A percentile compares a stretch with the other conserved stretches of the same genome.
Conservation (phyloP, 2,329 filamentous ascomycete genomes). For the Ophiostoma sp. region DNA sequence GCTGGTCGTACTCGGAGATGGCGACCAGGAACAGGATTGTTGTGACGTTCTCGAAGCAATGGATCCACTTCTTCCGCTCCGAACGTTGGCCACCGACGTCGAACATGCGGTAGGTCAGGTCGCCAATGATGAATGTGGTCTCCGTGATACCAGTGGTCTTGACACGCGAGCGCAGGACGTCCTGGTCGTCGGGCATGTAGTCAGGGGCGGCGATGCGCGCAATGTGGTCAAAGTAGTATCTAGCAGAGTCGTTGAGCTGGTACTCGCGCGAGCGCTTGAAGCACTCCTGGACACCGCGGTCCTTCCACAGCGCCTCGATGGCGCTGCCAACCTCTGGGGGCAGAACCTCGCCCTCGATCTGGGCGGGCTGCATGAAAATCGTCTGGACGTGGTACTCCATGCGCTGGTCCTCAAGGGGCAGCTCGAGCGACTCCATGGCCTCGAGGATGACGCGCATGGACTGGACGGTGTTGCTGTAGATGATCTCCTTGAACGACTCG, state of each 20-base stretch:
- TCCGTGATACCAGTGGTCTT: constrained; percentile 98
- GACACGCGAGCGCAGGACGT: constrained; percentile 90
- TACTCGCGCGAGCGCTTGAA: constrained; percentile 95
- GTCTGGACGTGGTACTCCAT: constrained; percentile 98
- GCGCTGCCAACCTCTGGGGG: constrained; percentile 92
- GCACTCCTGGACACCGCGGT: constrained; percentile 86
- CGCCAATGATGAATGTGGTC: constrained; percentile 85
- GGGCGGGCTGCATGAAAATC: constrained; percentile 96
- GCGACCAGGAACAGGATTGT: constrained; percentile 95
- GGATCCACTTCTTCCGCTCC: constrained; percentile 96
- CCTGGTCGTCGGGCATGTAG: constrained; percentile 92
- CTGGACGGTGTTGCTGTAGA: constrained; percentile 65
- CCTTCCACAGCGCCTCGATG: constrained; percentile 89
- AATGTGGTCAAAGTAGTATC: constrained; percentile 98
- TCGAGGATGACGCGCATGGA: constrained; percentile 65
- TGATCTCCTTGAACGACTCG: constrained; percentile 66
- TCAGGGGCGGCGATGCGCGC: constrained; percentile 84
- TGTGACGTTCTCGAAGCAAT: constrained; percentile 95
- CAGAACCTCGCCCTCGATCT: constrained; percentile 91
- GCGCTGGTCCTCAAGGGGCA: constrained; percentile 83
- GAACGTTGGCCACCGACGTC: constrained; percentile 89
- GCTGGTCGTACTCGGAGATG: constrained; percentile 94
- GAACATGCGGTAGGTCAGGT: constrained; percentile 94
- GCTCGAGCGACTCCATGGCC: constrained; percentile 63
- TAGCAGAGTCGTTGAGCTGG: constrained; percentile 90